Evolutionary conservation across 2,329 filamentous ascomycete genomes (phyloP).

Genomic region (Hymenoscyphus infarciens): DNA sequence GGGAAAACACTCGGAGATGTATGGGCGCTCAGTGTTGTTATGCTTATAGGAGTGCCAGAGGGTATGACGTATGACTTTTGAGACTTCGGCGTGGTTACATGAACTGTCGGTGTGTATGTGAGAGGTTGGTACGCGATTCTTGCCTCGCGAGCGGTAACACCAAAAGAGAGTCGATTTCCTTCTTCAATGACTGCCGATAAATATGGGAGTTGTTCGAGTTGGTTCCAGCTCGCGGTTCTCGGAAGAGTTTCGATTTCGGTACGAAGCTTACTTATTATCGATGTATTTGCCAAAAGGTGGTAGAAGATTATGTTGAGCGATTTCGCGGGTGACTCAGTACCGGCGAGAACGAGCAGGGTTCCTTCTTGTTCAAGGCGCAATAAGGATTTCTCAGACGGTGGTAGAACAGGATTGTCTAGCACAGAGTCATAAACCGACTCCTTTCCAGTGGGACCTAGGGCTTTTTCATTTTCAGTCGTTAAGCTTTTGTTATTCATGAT

Average conservation of each 20-base stretch:
- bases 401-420: background rate
- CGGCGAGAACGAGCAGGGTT: constrained; percentile 34
- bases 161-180: background rate
- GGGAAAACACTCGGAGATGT: background rate
- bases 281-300: constrained; percentile 18
- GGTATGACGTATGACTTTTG: background rate
- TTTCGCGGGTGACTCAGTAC: constrained; percentile 37
- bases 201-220: background rate
- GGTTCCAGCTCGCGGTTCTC: background rate
- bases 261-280: background rate
- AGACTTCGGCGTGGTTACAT: background rate
- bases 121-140: background rate
- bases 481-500: background rate
- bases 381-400: background rate
- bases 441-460: background rate
- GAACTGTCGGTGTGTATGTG: background rate
- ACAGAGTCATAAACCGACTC: background rate
- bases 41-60: background rate
- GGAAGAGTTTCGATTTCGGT: background rate
- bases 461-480: background rate
- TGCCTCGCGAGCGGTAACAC: background rate
- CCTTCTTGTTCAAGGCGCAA: constrained; percentile 34
- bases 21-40: background rate
- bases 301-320: constrained; percentile 35
- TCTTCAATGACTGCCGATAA: background rate